These are phyloP conservation scores for Hortiboletus campestris DNA, from an alignment of 768 basidiomycete species.

Conservation along the genomic window DNA sequence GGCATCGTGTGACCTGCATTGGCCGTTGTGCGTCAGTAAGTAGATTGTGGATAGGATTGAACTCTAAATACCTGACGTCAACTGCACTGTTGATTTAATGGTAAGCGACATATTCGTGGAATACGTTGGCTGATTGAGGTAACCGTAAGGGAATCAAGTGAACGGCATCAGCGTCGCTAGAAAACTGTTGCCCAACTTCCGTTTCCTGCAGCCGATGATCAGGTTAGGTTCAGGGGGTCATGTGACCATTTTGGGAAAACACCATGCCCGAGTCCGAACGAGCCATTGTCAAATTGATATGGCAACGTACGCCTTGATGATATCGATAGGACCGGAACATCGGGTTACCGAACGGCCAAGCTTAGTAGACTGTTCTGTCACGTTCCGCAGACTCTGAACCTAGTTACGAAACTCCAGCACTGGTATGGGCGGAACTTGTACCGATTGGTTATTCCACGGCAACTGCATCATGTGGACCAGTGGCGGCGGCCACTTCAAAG, in stretches of 20 bases:
- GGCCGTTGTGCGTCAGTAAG: background rate
- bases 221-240: background rate
- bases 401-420: conserved; percentile 13
- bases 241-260: background rate
- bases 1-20: conserved; percentile 56
- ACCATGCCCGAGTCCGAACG: background rate
- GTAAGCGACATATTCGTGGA: conserved; percentile 24
- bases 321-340: background rate
- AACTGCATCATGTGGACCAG: background rate
- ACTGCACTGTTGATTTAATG: conserved; percentile 31
- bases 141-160: conserved; percentile 3
- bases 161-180: too few relatives aligned
- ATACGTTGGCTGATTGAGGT: conserved; percentile 14
- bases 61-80: conserved; percentile 36
- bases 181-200: background rate
- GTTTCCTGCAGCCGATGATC: background rate
- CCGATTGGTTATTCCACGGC: conserved; percentile 6
- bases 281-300: background rate
- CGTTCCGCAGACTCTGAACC: background rate
- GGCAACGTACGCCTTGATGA: background rate
- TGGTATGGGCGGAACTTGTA: conserved; percentile 9
- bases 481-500: background rate
- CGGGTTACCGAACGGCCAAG: background rate
- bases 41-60: background rate
- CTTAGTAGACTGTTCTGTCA: background rate